These are phyloP conservation scores for Chrysanthemum lavandulifolium DNA, from an alignment of 129 eudicot genomes.

Conservation along the genomic window DNA sequence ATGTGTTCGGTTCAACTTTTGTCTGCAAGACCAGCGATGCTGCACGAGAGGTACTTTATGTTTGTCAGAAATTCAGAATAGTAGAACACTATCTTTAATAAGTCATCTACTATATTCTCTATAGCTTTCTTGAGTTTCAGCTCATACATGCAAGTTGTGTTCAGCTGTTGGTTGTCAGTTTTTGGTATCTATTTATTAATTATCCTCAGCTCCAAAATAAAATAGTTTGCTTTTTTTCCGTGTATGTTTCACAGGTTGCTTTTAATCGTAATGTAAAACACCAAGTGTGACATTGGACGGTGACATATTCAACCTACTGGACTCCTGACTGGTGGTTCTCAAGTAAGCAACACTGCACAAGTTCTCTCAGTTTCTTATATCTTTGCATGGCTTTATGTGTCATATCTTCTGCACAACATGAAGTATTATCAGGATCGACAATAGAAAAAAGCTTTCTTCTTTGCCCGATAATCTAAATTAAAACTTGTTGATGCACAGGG, in stretches of 20 bases:
- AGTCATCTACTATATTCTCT: neutral
- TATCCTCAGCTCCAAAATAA: neutral
- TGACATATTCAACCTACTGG: conserved; percentile 96
- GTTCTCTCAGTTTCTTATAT: too few species aligned
- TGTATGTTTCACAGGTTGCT: conserved; percentile 65
- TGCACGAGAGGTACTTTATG: conserved; percentile 75
- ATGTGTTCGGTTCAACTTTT: conserved; percentile 91
- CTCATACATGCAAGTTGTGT: conserved; percentile 15
- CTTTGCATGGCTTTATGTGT: too few species aligned
- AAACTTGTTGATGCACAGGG: conserved; percentile 50
- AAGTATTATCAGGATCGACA: neutral
- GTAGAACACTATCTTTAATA: neutral
- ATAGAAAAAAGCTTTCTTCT: neutral
- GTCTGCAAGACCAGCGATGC: conserved; percentile 85
- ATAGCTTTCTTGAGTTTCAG: neutral
- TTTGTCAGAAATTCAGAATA: neutral
- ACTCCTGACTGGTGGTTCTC: conserved; percentile 97
- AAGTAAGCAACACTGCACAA: conserved; percentile 43
- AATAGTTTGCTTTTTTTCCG: neutral
- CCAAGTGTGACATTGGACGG: conserved; percentile 93
- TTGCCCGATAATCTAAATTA: conserved; percentile 2
- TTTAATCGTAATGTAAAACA: conserved; percentile 60
- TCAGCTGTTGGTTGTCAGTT: neutral
- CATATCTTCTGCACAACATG: neutral
- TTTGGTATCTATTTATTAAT: neutral